Percentiles rank a stretch among this genome's conserved stretches.
Evolutionary conservation across 176 grass and related monocot genomes (phyloP).

Genomic region (Hordeum vulgare): MorexV3_pseudomolecules_assembly NC_058521.1:12723028-12723527

Average conservation of each 20-base stretch:
- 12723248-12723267: slow-evolving; percentile 64
- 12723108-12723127: background rate
- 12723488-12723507: slow-evolving; percentile 91
- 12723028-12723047: slow-evolving; percentile 96
- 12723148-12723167: background rate
- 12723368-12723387: slow-evolving; percentile 85
- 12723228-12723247: slow-evolving; percentile 90
- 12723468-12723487: slow-evolving; percentile 73
- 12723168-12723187: background rate
- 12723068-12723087: slow-evolving; percentile 48
- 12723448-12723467: slow-evolving; percentile 60
- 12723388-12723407: slow-evolving; percentile 89
- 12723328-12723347: slow-evolving; percentile 49
- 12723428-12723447: slow-evolving; percentile 44
- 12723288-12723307: slow-evolving; percentile 31
- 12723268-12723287: slow-evolving; percentile 29
- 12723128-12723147: background rate
- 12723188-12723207: background rate
- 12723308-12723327: slow-evolving; percentile 28
- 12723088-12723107: background rate
- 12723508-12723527: slow-evolving; percentile 42
- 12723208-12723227: slow-evolving; percentile 11
- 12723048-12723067: slow-evolving; percentile 83
- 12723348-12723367: slow-evolving; percentile 82
- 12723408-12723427: slow-evolving; percentile 92